phyloP scores from a whole-genome alignment of 371 early-diverging fungal genomes.

The Lichtheimia ornata region DNA sequence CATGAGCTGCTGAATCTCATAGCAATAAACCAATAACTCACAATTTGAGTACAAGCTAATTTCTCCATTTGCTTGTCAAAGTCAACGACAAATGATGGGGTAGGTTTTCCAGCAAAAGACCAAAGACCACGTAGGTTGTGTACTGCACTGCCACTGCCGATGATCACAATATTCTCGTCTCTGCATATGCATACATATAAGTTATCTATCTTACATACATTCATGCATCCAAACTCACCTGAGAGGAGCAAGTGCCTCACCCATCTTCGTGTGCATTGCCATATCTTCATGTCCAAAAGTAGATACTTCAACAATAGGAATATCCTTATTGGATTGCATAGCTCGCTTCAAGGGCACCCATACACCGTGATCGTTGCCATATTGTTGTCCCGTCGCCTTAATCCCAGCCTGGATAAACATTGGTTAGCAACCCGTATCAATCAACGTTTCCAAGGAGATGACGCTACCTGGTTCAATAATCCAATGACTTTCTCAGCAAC shows the following conservation, averaged over 20 bases:
- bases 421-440: background rate
- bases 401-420: conserved; percentile 31
- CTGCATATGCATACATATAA: conserved; percentile 12
- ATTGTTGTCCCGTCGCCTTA: conserved; percentile 37
- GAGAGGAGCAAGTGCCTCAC: conserved; percentile 29
- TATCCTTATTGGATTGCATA: conserved; percentile 39
- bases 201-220: background rate
- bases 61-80: conserved; percentile 28
- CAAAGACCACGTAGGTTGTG: conserved; percentile 57
- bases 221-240: conserved; percentile 12
- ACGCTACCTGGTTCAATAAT: conserved; percentile 38
- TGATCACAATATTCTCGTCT: conserved; percentile 54
- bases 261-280: conserved; percentile 23
- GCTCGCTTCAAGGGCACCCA: conserved; percentile 63
- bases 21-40: too few relatives aligned
- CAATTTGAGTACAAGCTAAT: background rate
- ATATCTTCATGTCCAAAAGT: conserved; percentile 32
- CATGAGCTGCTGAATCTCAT: too few relatives aligned
- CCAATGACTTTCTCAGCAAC: conserved; percentile 54
- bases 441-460: background rate
- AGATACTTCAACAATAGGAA: conserved; percentile 61
- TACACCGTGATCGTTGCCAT: conserved; percentile 62
- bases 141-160: conserved; percentile 60
- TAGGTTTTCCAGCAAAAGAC: conserved; percentile 18
- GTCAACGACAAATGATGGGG: conserved; percentile 25